Base-by-base conservation (phyloP, 768 basidiomycete genomes). In the Boletus coccyginus region DNA sequence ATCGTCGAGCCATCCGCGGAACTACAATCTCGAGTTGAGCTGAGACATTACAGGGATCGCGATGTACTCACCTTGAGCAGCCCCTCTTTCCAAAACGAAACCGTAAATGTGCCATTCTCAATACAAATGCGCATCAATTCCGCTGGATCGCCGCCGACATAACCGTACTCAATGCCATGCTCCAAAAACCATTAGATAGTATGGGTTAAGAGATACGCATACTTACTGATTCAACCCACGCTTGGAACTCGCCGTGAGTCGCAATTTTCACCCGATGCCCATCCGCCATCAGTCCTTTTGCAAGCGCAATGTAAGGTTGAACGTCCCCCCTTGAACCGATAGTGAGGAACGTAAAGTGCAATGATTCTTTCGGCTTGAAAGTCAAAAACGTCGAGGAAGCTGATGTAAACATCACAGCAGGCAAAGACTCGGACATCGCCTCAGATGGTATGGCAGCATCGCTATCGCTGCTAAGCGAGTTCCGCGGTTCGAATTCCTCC, bases 1-100 rank as follows among this genome's bases (percentile, higher is more conserved):
- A 69, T 99, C 97, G 67, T 99, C 97, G 39, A 98, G 77, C 96
- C 96, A 98, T 11, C 94, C 94, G 50, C 97, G 89, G 77, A 98
- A 98, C 90, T 96, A 21, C 68, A 31, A 43, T 57, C 27, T 46
- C 40, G 52, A 35, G 31, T 38, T 56, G 29, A 64, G 60, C 39
- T 47, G 31, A 38, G 39, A 38, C 11, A 43, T 46, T 14, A 33
- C 44, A 42, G 54, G 27, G 49, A 44, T 51, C 57, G 41, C 49
- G 32, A 29, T 35, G 33, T 29, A n/a, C 67, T 40, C 56, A 92
- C 94, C 83, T 94, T 97, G 58, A 83, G 77, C 38, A 98, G 70
- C 12, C 86, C 88, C 68, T 99, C 97, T 70, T 88, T 94, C 70
- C 98, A 74, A 74, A 98, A 98, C 0, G 94, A 85, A 38, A 98